Evolutionary conservation across 352 stramenopile genomes (phyloP), one percentile per base, ranked within the genome.

Genomic region (Phytopythium ostracodes): DNA sequence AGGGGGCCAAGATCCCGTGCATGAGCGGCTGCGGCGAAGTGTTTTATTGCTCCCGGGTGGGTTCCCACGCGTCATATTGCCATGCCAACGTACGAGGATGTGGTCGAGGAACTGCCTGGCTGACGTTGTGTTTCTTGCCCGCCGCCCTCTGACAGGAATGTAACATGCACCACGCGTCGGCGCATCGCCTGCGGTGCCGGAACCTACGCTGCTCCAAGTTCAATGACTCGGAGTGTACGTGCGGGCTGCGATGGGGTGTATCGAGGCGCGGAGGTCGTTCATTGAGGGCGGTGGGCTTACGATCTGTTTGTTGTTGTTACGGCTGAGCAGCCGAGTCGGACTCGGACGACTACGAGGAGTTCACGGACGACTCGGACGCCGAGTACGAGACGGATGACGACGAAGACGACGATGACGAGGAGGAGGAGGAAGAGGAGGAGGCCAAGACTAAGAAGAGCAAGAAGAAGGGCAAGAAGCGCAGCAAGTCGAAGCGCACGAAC

Each of bases 171-270:
- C 84, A 95, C 71, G 86, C 86, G 22, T 93, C 84, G 18, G 84
- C 86, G n/a, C 86, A 95, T 85, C 86, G 86, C 56, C 72, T 95
- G 27, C 84, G 82, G 12, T 95, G 86, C 67, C 79, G 84, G 25
- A 95, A 95, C 59, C 70, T 95, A 59, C 84, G 86, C 8, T 95
- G 82, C 68, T 92, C 86, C 62, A 95, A 95, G 71, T 95, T 95
- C 50, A 93, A 95, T 65, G 86, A 95, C 75, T 91, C 83, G 56
- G 84, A 94, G 55, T 94, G 84, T 93, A 86, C 56, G 84, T 71
- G 43, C 27, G n/a, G 31, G 1, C 33, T 49, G 14, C 15, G 51
- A 33, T 4, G 29, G 2, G 12, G 12, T 35, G 9, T 14, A 3
- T 12, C 42, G 20, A 25, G 42, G 42, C 42, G 24, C 20, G 18